Percentiles rank a stretch among this genome's conserved stretches.
Conservation (phyloP, 1,284 basidiomycete genomes). For the Xerocomus tenax region DNA sequence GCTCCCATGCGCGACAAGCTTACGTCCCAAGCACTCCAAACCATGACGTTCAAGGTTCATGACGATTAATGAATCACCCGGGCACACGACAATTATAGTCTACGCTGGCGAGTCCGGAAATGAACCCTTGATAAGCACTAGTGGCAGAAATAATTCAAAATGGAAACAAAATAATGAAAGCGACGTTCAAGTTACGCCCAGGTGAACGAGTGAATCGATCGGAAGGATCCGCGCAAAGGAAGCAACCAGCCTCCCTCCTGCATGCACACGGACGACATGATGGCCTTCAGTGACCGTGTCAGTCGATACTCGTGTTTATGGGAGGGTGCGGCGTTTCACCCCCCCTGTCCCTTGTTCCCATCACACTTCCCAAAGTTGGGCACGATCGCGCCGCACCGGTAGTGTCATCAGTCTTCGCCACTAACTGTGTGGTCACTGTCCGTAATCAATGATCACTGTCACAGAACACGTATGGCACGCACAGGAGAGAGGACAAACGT, state of each 20-base stretch:
- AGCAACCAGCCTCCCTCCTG: conserved; percentile 2
- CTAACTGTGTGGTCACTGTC: conserved; percentile 24
- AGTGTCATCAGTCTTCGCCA: conserved; percentile 5
- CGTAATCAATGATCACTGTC: conserved; percentile 33
- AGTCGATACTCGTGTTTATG: conserved; percentile 8
- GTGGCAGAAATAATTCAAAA: conserved; percentile 1
- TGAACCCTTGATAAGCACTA: conserved; percentile 17
- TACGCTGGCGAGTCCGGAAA: conserved; percentile 20
- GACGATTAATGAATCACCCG: conserved; percentile 12
- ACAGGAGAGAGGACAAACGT: conserved; percentile 18
- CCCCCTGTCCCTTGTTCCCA: conserved; percentile 8
- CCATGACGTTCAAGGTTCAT: conserved; percentile 4
- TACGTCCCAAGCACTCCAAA: conserved; percentile 14
- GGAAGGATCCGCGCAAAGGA: conserved; percentile 12
- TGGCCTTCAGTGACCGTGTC: conserved; percentile 5
- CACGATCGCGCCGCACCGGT: conserved; percentile 2
- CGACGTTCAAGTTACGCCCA: conserved; percentile 11
- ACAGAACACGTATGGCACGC: conserved; percentile 3
- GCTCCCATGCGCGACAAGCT: conserved; percentile 4
- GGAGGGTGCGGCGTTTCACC: conserved; percentile 24
- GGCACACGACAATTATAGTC: conserved; percentile 8
- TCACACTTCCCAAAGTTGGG: conserved; percentile 8
- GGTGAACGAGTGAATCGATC: conserved; percentile 11
- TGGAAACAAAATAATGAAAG: conserved; percentile 6
- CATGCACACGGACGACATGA: conserved; percentile 15